phyloP scores from a whole-genome alignment of 768 basidiomycete species.

The Hirschioporus abietinus region DNA sequence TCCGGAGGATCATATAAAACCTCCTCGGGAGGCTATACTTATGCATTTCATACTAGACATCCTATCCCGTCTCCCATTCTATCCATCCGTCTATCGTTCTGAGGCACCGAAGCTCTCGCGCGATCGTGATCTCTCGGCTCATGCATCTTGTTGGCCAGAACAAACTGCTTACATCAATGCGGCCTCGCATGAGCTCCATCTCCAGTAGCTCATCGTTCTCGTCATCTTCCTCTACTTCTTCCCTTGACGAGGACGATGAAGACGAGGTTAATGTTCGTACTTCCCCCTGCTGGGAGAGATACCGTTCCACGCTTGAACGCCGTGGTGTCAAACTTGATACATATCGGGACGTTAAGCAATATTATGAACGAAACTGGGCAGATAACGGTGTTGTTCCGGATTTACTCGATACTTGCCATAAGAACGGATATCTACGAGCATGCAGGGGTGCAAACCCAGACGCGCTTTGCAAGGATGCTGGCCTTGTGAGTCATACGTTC shows the following conservation, averaged over 20 bases:
- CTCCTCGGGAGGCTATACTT: not conserved
- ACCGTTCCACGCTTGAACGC: conserved; percentile 39
- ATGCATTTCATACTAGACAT: not conserved
- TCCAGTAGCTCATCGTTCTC: conserved; percentile 11
- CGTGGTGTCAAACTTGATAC: conserved; percentile 66
- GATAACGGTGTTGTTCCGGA: conserved; percentile 15
- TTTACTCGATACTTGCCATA: conserved; percentile 15
- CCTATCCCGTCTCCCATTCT: not conserved
- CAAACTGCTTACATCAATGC: not conserved
- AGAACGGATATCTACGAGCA: conserved; percentile 28
- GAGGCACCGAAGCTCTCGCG: not conserved
- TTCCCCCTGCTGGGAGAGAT: conserved; percentile 56
- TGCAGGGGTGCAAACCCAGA: conserved; percentile 41
- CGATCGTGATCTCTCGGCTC: not conserved
- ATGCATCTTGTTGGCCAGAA: not conserved
- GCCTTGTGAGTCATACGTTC: conserved; percentile 45
- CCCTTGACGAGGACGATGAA: conserved; percentile 38
- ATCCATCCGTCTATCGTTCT: not conserved
- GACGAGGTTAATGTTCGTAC: conserved; percentile 48
- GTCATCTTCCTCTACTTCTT: conserved; percentile 43
- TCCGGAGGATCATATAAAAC: not conserved
- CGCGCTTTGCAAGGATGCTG: conserved; percentile 64
- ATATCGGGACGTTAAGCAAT: conserved; percentile 56
- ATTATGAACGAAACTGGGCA: conserved; percentile 37
- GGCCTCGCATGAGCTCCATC: not conserved